Evolutionary conservation across 305 asterid species (phyloP).

Genomic region (Solanum hybrid): DNA sequence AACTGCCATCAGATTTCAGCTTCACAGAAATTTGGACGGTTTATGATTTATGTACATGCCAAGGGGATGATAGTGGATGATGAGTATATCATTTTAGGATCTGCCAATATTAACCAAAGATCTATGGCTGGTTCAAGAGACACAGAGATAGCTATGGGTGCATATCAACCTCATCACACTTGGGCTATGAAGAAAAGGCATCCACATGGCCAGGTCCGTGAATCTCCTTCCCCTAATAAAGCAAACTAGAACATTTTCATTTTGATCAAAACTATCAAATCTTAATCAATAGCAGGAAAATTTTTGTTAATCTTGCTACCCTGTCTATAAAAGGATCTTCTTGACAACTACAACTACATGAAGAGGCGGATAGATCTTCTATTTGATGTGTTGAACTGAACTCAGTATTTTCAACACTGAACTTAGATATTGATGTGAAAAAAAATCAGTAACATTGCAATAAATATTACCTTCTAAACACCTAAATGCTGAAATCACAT

Average conservation of each 20-base stretch:
- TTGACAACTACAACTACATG: neutral
- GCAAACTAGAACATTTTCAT: neutral
- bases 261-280: neutral
- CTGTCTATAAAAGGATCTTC: neutral
- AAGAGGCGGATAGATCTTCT: neutral
- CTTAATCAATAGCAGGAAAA: neutral
- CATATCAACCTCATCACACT: conserved; percentile 74
- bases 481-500: neutral
- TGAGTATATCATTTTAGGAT: conserved; percentile 72
- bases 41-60: conserved; percentile 88
- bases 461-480: neutral
- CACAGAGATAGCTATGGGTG: conserved; percentile 96
- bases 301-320: neutral
- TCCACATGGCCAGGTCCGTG: conserved; percentile 71
- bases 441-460: neutral
- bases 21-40: conserved; percentile 52
- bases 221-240: neutral
- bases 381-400: neutral
- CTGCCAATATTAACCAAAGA: conserved; percentile 86
- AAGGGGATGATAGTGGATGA: conserved; percentile 93
- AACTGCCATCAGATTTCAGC: conserved; percentile 35
- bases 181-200: conserved; percentile 46
- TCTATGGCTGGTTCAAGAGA: conserved; percentile 92
- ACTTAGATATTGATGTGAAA: neutral
- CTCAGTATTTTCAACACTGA: neutral